These are phyloP conservation scores for Platismatia glauca DNA, from an alignment of 495 filamentous ascomycete species.

Conservation along the genomic window DNA sequence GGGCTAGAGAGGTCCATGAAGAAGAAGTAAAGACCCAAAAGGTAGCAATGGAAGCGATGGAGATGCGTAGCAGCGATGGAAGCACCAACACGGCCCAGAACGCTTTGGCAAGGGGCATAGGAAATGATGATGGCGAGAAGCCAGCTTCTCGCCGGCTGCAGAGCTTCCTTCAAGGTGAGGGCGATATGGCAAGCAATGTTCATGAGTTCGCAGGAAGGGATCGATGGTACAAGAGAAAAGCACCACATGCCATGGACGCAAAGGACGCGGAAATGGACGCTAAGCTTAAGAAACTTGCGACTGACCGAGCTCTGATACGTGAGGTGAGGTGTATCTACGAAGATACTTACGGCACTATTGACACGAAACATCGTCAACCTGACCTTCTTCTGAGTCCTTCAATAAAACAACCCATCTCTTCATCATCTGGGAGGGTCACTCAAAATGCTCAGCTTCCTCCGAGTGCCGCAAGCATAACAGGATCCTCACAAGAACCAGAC, in stretches of 20 bases:
- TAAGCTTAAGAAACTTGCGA: constrained; percentile 21
- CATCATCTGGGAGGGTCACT: background rate
- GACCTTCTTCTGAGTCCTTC: background rate
- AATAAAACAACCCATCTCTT: background rate
- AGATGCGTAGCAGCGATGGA: constrained; percentile 18
- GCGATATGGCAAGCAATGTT: constrained; percentile 29
- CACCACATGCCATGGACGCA: constrained; percentile 23
- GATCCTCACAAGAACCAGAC: constrained; percentile 4
- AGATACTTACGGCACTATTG: constrained; percentile 37
- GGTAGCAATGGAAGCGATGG: constrained; percentile 27
- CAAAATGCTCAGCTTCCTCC: background rate
- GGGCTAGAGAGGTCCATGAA: constrained; percentile 23
- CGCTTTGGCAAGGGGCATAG: background rate
- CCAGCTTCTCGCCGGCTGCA: constrained; percentile 14
- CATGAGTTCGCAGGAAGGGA: constrained; percentile 24
- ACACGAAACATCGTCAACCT: constrained; percentile 32
- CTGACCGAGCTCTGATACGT: constrained; percentile 30
- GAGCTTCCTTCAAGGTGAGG: constrained; percentile 26
- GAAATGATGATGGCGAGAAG: background rate
- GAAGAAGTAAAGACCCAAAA: constrained; percentile 20
- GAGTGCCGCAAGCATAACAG: background rate
- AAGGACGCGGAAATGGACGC: constrained; percentile 22
- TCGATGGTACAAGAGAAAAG: constrained; percentile 31
- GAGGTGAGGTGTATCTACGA: constrained; percentile 40
- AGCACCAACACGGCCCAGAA: background rate